A percentile compares a stretch with the other conserved stretches of the same genome.
These are phyloP conservation scores for Penicillium bialowiezense DNA, from an alignment of 495 filamentous ascomycete genomes.

Conservation along the genomic window DNA sequence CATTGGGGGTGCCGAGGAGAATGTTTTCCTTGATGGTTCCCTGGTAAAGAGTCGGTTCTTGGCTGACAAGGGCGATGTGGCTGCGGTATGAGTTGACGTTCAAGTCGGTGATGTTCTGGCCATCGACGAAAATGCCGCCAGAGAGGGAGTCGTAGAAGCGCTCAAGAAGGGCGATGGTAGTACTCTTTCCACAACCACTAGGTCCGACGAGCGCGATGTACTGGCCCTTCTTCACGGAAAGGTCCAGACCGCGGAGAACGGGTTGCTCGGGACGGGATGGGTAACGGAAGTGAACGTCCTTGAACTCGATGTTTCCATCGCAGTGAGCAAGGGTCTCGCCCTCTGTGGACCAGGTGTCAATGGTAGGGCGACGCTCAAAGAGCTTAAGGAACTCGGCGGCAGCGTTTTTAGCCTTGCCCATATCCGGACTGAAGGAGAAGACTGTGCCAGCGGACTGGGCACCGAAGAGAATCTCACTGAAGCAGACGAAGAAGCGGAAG, in stretches of 20 bases:
- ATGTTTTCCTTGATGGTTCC: constrained; percentile 84
- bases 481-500: constrained; percentile 85
- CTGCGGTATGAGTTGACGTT: constrained; percentile 76
- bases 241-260: constrained; percentile 69
- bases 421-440: constrained; percentile 81
- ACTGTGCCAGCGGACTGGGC: constrained; percentile 83
- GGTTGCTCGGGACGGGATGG: constrained; percentile 77
- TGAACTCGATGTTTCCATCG: constrained; percentile 72
- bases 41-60: constrained; percentile 85
- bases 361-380: constrained; percentile 74
- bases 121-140: constrained; percentile 73
- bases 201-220: constrained; percentile 81
- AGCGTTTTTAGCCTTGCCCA: constrained; percentile 84
- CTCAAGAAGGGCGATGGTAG: constrained; percentile 75
- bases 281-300: constrained; percentile 78
- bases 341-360: constrained; percentile 78
- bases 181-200: constrained; percentile 81
- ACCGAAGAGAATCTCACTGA: constrained; percentile 75
- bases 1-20: constrained; percentile 61
- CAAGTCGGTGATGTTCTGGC: constrained; percentile 67
- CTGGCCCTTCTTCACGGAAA: constrained; percentile 70
- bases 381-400: constrained; percentile 71
- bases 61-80: constrained; percentile 75
- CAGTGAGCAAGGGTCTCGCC: constrained; percentile 58
- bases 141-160: constrained; percentile 79